Evolutionary conservation across 495 filamentous ascomycete species (phyloP), one percentile per base, ranked within the genome.

Genomic region (Penicillium canariense): DNA sequence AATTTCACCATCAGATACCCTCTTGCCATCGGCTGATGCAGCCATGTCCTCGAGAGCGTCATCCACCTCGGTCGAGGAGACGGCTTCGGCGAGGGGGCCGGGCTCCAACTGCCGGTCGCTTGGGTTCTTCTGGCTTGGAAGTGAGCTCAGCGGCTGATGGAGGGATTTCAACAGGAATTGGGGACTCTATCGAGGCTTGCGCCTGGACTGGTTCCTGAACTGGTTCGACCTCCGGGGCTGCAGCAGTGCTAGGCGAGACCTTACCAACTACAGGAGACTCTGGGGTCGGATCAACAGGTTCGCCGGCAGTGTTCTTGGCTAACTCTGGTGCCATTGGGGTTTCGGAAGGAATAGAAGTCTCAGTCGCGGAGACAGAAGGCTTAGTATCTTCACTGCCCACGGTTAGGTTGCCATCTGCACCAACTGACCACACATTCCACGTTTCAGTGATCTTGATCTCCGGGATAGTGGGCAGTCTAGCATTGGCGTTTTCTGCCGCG

Each of bases 241-340:
- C 45, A 15, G 27, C 45, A 15, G 44, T 54, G 34, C 17, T 30
- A 15, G 59, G 35, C 15, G 54, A 39, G 20, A 52, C 61, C 6
- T 38, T 28, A 14, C 60, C 55, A 12, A 48, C 48, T 18, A 22
- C 52, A 17, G 23, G 25, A 10, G 58, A 32, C 43, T 55, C 34
- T 8, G 59, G 52, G 5, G 28, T 43, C 18, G 73, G 67, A 51
- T 75, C 71, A 15, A 79, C 66, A 1, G 78, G 66, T 63, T 84
- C 83, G 35, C 81, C 82, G 10, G 82, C 79, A n/a, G 68, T 76
- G 54, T 84, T 84, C 48, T 78, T 79, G 48, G 71, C 79, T 3
- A 84, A 61, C 1, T 77, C 52, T 42, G 69, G 58, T 26, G 64
- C 61, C 60, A 61, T 65, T 49, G 70, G 22, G 6, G 56, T 22